Evolutionary conservation across 139 green algal genomes (phyloP).

Genomic region (Chlorella sorokiniana): DNA sequence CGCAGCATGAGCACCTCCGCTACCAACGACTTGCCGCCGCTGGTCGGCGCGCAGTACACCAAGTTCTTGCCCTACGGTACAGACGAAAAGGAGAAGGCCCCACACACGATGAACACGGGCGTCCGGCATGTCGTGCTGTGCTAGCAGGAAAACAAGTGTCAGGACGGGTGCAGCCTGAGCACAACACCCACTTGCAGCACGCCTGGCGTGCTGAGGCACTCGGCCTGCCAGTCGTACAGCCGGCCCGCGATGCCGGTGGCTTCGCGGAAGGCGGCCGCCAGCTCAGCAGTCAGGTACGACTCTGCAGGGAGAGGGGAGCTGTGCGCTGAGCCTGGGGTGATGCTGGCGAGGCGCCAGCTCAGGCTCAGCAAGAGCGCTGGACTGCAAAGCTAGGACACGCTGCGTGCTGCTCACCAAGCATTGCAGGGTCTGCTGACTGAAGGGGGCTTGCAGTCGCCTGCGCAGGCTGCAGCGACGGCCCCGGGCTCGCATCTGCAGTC

Average conservation of each 20-base stretch:
- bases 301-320: constrained; percentile 4
- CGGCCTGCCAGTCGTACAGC: constrained; percentile 85
- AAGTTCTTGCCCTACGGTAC: constrained; percentile 50
- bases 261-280: constrained; percentile 29
- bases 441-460: neutral
- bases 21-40: constrained; percentile 86
- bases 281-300: constrained; percentile 53
- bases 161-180: no score
- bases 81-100: neutral
- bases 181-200: constrained; percentile 57
- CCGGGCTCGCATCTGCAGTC: neutral
- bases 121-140: neutral
- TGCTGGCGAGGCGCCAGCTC: no score
- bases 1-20: constrained; percentile 86
- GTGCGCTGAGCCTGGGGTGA: neutral
- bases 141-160: neutral
- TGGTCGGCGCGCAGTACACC: constrained; percentile 89
- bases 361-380: neutral
- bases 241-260: constrained; percentile 46
- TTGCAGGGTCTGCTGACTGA: constrained; percentile 8
- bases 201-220: constrained; percentile 58
- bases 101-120: neutral
- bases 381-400: neutral
- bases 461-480: neutral
- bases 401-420: constrained; percentile 6